These are phyloP conservation scores for Saraca asoca DNA, from an alignment of 331 rosid genomes.

Conservation along the genomic window DNA sequence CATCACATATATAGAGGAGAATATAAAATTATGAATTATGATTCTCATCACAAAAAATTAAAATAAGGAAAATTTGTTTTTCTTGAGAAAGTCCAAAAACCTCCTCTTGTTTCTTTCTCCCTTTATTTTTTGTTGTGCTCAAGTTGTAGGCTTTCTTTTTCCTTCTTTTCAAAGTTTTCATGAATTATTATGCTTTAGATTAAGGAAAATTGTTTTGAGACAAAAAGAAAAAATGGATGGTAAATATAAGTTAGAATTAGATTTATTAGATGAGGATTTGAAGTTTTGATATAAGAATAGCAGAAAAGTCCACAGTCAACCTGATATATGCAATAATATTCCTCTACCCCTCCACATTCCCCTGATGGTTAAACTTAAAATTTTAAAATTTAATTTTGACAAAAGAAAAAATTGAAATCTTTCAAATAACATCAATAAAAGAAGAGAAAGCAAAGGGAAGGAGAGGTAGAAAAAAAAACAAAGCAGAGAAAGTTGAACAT, in stretches of 20 bases:
- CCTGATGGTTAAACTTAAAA: background rate
- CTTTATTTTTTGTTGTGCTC: background rate
- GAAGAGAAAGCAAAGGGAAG: background rate
- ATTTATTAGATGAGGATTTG: slow-evolving; percentile 38
- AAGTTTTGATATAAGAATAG: slow-evolving; percentile 2
- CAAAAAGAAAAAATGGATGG: too few species aligned
- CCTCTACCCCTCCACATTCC: slow-evolving; percentile 35
- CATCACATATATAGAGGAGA: slow-evolving; percentile 38
- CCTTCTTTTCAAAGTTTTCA: slow-evolving; percentile 25
- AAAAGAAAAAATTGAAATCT: slow-evolving; percentile 35
- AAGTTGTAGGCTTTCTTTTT: slow-evolving; percentile 25
- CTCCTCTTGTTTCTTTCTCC: slow-evolving; percentile 47
- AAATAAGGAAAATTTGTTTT: too few species aligned
- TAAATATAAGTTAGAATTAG: background rate
- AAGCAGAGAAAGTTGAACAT: slow-evolving; percentile 54
- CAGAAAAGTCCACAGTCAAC: slow-evolving; percentile 58
- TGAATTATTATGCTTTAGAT: background rate
- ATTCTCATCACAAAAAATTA: slow-evolving; percentile 12
- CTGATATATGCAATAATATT: slow-evolving; percentile 58
- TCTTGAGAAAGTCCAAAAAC: slow-evolving; percentile 43
- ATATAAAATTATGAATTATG: background rate
- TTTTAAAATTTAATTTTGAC: background rate
- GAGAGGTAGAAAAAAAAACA: slow-evolving; percentile 12
- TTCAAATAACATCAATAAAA: slow-evolving; percentile 38
- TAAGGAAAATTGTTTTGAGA: too few species aligned